Evolutionary conservation across 129 eudicot genomes (phyloP).

Genomic region (Lactuca sativa): DNA sequence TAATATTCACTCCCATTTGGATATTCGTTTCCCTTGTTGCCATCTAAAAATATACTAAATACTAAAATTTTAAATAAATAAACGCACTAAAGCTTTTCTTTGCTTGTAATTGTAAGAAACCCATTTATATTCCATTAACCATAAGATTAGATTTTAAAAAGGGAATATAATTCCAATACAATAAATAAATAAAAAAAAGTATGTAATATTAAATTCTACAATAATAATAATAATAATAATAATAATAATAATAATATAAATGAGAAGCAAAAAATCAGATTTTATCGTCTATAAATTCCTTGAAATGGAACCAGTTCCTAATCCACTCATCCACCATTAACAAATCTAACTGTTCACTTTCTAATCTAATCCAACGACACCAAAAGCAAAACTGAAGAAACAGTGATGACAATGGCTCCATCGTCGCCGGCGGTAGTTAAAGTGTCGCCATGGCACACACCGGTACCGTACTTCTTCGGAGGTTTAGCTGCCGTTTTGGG

Average conservation of each 20-base stretch:
- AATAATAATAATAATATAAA: neutral
- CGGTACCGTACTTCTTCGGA: constrained; percentile 77
- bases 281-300: constrained; percentile 27
- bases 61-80: neutral
- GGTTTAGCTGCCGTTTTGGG: constrained; percentile 73
- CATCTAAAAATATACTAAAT: neutral
- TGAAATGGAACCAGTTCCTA: constrained; percentile 12
- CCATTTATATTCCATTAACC: constrained; percentile 30
- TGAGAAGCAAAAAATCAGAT: neutral
- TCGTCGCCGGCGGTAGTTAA: constrained; percentile 25
- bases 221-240: neutral
- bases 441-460: constrained; percentile 67
- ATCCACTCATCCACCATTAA: neutral
- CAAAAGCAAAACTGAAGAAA: neutral
- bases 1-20: neutral
- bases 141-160: constrained; percentile 18
- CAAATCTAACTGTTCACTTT: neutral
- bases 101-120: constrained; percentile 10
- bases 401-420: constrained; percentile 11
- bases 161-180: neutral
- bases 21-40: constrained; percentile 3
- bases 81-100: constrained; percentile 17
- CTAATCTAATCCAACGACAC: neutral
- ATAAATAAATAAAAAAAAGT: neutral
- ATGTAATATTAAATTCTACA: neutral